Evolutionary conservation across 176 grass and related monocot genomes (phyloP), one percentile per base, ranked within the genome.

Genomic region (Musa schizocarpa): DNA sequence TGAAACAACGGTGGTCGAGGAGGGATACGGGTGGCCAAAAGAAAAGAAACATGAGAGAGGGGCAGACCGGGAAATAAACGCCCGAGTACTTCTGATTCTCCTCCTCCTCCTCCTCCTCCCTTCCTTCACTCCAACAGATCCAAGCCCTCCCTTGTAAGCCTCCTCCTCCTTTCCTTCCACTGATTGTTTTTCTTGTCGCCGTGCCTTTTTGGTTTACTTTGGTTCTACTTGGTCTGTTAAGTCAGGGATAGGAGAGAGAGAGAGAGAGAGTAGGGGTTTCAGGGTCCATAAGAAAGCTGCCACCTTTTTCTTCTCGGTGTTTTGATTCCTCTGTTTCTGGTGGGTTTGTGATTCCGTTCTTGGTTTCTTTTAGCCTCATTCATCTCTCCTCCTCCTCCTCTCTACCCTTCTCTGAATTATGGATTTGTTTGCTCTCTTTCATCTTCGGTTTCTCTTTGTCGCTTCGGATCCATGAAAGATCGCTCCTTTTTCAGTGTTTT

Each of bases 91-190:
- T 2, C 7, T 27, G 13, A 2, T 12, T 25, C 48, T 26, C 34
- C 74, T 76, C 22, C 27, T 53, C n/a, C 48, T 26, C 34, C 74
- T 76, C 22, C 27, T 53, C n/a, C 17, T 64, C 57, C 50, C 76
- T 83, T 79, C 48, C 80, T n/a, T 51, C 11, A 13, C 21, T 74
- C 86, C 77, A 68, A 79, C 75, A 85, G 84, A 83, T 84, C 68
- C 76, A 72, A 88, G 6, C 83, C 86, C 77, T 23, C 62, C 73
- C 56, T 73, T 24, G 23, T 65, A 96, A 89, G 84, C 72, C 71
- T 89, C 21, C 82, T 53, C 76, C 86, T 57, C 49, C 78, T 20
- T 78, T 52, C 43, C 71, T 54, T 78, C 4, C 34, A 43, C 34
- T 43, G 34, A 6, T 43, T 0, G 34, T 43, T 43, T 43, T 43